Conservation (phyloP, 169 alveolate species). For the Ophryocystis elektroscirrha region DNA sequence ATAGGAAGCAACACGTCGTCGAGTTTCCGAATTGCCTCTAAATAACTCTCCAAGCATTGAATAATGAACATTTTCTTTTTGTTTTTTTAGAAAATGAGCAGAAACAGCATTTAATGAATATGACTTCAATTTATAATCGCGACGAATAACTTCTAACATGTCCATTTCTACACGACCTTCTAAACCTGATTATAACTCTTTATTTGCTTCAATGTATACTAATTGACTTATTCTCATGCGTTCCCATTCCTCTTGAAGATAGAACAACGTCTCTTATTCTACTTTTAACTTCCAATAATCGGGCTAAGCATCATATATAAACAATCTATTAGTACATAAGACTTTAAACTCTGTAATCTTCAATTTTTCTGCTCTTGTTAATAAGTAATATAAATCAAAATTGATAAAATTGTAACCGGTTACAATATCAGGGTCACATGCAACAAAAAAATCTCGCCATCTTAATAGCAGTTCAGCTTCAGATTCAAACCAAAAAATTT, state of each 20-base stretch:
- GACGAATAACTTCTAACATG: slow-evolving; percentile 73
- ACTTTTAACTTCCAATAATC: not conserved
- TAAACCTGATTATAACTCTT: slow-evolving; percentile 18
- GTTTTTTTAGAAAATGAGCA: slow-evolving; percentile 77
- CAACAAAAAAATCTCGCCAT: slow-evolving; percentile 17
- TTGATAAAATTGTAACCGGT: slow-evolving; percentile 92
- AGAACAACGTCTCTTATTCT: slow-evolving; percentile 51
- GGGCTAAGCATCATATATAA: slow-evolving; percentile 3
- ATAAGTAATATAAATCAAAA: slow-evolving; percentile 84
- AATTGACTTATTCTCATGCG: slow-evolving; percentile 65
- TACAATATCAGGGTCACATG: slow-evolving; percentile 75
- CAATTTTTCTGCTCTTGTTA: slow-evolving; percentile 59
- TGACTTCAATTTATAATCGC: slow-evolving; percentile 82
- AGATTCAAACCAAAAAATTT: slow-evolving; percentile 47
- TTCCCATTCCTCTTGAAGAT: slow-evolving; percentile 64
- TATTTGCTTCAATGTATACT: slow-evolving; percentile 39
- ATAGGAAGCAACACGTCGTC: slow-evolving; percentile 92
- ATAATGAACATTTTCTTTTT: slow-evolving; percentile 97
- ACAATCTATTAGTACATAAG: slow-evolving; percentile 12
- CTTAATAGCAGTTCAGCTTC: slow-evolving; percentile 35
- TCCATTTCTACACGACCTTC: slow-evolving; percentile 92
- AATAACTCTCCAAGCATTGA: slow-evolving; percentile 74
- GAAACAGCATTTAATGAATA: slow-evolving; percentile 89
- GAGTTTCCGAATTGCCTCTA: slow-evolving; percentile 68
- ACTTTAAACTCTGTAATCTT: slow-evolving; percentile 4